These are phyloP conservation scores for Podaxis carcinomalis DNA, from an alignment of 768 basidiomycete species.

Conservation along the genomic window DNA sequence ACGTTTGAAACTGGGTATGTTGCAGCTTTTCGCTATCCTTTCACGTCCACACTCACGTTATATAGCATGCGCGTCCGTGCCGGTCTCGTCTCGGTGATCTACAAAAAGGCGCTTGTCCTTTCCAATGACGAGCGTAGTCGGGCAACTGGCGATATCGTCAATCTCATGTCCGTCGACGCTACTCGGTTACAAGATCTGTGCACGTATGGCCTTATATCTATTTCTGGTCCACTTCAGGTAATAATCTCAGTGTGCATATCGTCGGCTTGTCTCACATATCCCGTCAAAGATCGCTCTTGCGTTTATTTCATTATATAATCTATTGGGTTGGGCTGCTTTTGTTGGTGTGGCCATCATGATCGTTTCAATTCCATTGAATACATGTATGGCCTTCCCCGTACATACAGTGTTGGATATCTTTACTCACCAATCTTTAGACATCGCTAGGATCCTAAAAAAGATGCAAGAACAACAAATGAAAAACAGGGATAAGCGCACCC, in stretches of 20 bases:
- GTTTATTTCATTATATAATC: slow-evolving; percentile 83
- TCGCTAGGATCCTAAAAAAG: slow-evolving; percentile 64
- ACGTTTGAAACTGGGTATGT: slow-evolving; percentile 66
- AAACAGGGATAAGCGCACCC: slow-evolving; percentile 78
- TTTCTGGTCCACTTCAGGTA: slow-evolving; percentile 86
- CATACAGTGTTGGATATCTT: neutral
- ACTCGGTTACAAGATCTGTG: slow-evolving; percentile 77
- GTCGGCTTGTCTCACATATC: neutral
- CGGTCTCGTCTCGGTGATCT: slow-evolving; percentile 82
- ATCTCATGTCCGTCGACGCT: slow-evolving; percentile 88
- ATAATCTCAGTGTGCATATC: neutral
- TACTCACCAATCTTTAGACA: slow-evolving; percentile 27
- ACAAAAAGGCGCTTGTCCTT: slow-evolving; percentile 80
- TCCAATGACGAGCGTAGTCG: slow-evolving; percentile 82
- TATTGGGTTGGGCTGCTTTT: slow-evolving; percentile 90
- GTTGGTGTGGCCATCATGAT: slow-evolving; percentile 88
- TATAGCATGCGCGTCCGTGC: slow-evolving; percentile 86
- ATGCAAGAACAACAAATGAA: slow-evolving; percentile 94
- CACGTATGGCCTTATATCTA: slow-evolving; percentile 76
- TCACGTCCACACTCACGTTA: neutral
- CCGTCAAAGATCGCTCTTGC: slow-evolving; percentile 69
- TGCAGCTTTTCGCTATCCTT: neutral
- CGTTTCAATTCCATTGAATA: slow-evolving; percentile 74
- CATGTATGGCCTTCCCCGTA: slow-evolving; percentile 29
- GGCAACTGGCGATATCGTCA: slow-evolving; percentile 89